Percentiles rank a stretch among this genome's conserved stretches.
Evolutionary conservation across 1,284 basidiomycete genomes (phyloP).

Genomic region (Tetrapyrgos nigripes): DNA sequence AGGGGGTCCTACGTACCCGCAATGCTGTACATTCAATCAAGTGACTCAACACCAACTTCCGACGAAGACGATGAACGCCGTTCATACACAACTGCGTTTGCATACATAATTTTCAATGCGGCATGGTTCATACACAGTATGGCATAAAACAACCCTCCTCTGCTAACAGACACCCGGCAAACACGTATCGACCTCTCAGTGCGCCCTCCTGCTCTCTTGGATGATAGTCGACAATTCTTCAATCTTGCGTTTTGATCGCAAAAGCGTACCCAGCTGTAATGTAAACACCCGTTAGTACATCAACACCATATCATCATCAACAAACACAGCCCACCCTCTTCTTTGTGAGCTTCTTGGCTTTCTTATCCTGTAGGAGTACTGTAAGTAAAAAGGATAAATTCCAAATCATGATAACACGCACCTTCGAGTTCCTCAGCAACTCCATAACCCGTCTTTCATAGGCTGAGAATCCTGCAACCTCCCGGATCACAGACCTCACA

Average conservation of each 20-base stretch:
- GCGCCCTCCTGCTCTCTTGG: conserved; percentile 87
- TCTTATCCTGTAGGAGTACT: conserved; percentile 80
- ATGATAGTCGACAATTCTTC: conserved; percentile 93
- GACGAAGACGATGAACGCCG: too few relatives aligned
- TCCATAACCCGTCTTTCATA: conserved; percentile 99
- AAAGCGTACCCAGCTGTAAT: conserved; percentile 87
- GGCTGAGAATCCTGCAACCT: conserved; percentile 97
- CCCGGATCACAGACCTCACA: conserved; percentile 90
- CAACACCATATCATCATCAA: conserved; percentile 4
- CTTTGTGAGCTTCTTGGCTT: conserved; percentile 97
- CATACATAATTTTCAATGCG: neutral
- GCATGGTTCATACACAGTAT: neutral
- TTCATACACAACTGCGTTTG: too few relatives aligned
- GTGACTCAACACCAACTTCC: too few relatives aligned
- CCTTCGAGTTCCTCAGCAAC: conserved; percentile 98
- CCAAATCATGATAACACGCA: conserved; percentile 43
- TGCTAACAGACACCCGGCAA: neutral
- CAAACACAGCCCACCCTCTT: conserved; percentile 78
- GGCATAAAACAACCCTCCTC: neutral
- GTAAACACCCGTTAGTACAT: conserved; percentile 13
- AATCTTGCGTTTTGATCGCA: conserved; percentile 97
- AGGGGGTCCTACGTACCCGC: too few relatives aligned
- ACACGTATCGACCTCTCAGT: conserved; percentile 47
- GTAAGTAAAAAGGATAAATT: neutral
- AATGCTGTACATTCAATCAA: too few relatives aligned